These are phyloP conservation scores for Ascodesmis nigricans DNA, from an alignment of 495 filamentous ascomycete genomes.

Conservation along the genomic window DNA sequence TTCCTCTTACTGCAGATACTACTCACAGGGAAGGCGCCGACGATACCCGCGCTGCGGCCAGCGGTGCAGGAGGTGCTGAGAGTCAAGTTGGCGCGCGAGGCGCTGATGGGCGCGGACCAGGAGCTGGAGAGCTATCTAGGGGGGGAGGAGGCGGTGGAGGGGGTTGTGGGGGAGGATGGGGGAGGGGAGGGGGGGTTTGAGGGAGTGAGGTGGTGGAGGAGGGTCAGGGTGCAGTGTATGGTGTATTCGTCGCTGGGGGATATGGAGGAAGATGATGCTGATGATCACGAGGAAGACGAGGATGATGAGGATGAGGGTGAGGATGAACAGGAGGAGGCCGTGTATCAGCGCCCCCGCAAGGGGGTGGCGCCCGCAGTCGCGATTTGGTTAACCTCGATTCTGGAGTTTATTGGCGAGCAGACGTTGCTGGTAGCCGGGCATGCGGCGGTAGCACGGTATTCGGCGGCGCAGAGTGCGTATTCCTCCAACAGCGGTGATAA, in stretches of 20 bases:
- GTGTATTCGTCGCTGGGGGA: conserved; percentile 92
- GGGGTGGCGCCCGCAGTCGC: conserved; percentile 72
- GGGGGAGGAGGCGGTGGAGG: conserved; percentile 53
- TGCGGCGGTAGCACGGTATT: conserved; percentile 54
- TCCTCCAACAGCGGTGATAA: conserved; percentile 13
- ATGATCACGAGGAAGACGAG: conserved; percentile 22
- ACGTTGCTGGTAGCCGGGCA: conserved; percentile 71
- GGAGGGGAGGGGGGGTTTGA: too few species aligned
- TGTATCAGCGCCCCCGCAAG: conserved; percentile 17
- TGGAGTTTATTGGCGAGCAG: conserved; percentile 88
- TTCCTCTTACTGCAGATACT: conserved; percentile 81
- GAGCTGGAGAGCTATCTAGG: conserved; percentile 76
- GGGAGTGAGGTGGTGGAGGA: conserved; percentile 89
- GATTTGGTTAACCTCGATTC: conserved; percentile 83
- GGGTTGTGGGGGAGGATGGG: too few species aligned
- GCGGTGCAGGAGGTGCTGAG: conserved; percentile 77
- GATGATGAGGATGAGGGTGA: conserved; percentile 17
- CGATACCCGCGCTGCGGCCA: conserved; percentile 52
- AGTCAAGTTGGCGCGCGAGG: conserved; percentile 65
- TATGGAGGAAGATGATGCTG: conserved; percentile 90
- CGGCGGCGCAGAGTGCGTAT: conserved; percentile 28
- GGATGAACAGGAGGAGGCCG: too few species aligned
- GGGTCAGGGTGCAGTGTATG: conserved; percentile 83
- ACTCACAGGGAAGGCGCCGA: conserved; percentile 56
- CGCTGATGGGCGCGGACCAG: conserved; percentile 70